Evolutionary conservation across 352 stramenopile genomes (phyloP).

Genomic region (Peronospora farinosa): DNA sequence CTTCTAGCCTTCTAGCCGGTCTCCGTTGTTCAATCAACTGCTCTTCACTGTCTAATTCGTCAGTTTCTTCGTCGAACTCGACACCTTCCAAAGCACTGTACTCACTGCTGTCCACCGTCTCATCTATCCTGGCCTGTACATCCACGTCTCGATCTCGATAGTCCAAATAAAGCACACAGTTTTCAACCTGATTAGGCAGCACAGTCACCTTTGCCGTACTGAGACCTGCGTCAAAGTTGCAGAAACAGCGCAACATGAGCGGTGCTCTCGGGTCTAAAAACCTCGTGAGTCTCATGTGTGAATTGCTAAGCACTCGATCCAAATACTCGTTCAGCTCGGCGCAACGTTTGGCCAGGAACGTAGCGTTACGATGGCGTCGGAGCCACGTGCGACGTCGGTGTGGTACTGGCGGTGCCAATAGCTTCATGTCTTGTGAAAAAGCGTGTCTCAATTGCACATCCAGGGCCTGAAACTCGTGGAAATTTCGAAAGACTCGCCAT

Average conservation of each 20-base stretch:
- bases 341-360: constrained; percentile 55
- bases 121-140: constrained; percentile 2
- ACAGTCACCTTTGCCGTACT: constrained; percentile 29
- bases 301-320: constrained; percentile 28
- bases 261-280: constrained; percentile 69
- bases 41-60: constrained; percentile 7
- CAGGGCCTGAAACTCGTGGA: constrained; percentile 68
- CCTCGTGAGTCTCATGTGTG: constrained; percentile 51
- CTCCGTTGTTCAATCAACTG: constrained; percentile 14
- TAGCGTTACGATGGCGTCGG: constrained; percentile 41
- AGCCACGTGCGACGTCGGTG: constrained; percentile 61
- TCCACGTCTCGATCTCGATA: constrained; percentile 21
- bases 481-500: constrained; percentile 62
- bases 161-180: constrained; percentile 55
- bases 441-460: constrained; percentile 60
- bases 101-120: constrained; percentile 23
- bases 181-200: constrained; percentile 36
- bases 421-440: constrained; percentile 60
- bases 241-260: constrained; percentile 72
- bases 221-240: constrained; percentile 75
- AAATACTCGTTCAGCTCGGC: constrained; percentile 68
- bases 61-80: constrained; percentile 15
- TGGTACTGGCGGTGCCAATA: constrained; percentile 36
- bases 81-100: constrained; percentile 16
- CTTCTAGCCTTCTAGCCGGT: constrained; percentile 5